Base-by-base conservation (phyloP, 2,329 filamentous ascomycete species). In the Botrytis byssoidea region DNA sequence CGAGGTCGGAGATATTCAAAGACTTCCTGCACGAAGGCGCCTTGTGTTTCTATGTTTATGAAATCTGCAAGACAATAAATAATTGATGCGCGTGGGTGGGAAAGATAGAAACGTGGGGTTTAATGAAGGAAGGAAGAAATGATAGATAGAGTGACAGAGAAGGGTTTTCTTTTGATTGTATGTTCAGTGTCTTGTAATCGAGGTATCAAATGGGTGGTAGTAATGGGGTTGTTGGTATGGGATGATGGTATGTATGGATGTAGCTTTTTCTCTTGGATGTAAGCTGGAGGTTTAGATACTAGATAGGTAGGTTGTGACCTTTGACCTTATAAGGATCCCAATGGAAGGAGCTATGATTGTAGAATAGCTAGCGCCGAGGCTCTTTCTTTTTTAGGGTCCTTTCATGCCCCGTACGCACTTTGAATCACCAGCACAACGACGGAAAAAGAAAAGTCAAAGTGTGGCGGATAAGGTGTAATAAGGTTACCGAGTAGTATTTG, bases 1-100 rank as follows among this genome's bases (percentile, higher is more conserved):
- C 40, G 66, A 69, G 55, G 55, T 72, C 71, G 71, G 71, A 72
- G 64, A 72, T 72, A 72, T 72, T 69, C 55, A 32, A 51, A 51
- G 57, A 72, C 55, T 46, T 70, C n/a, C 66, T 69, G 66, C 64
- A 72, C 63, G 71, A 72, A 59, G 61, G 71, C 71, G 71, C 64
- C 64, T 72, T 72, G 71, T 72, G 64, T 72, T 51, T 61, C 71
- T 69, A 69, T 69, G 71, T 69, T 57, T 69, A 69, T 60, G 63
- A 48, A 72, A 72, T 61, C 71, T 72, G 71, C 71, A 72, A 67
- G 71, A 69, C 40, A 72, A 48, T 60, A 69, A 69, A 63, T 42
- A 40, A 42, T n/a, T 40, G 37, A 42, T 63, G 35, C 60, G 60
- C 51, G 48, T 69, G 71, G 63, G 68, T 42, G 71, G 60, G 60